These are phyloP conservation scores for Wickerhamomyces pijperi DNA, from an alignment of 805 yeast species.

Conservation along the genomic window DNA sequence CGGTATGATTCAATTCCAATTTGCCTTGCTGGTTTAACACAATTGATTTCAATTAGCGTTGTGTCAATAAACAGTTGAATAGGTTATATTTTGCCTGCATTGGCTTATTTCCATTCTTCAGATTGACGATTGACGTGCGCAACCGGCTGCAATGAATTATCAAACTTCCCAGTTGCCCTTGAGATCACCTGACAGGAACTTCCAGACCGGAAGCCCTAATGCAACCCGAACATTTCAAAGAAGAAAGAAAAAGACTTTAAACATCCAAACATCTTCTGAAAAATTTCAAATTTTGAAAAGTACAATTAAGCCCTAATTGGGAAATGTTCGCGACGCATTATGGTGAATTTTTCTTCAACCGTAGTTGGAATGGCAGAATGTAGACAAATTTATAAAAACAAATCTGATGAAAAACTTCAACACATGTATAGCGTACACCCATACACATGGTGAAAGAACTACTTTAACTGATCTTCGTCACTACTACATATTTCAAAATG, in stretches of 20 bases:
- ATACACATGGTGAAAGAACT: neutral
- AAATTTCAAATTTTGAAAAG: no score
- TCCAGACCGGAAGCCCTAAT: neutral
- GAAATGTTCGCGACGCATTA: neutral
- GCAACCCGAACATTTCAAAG: neutral
- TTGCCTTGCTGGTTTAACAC: no score
- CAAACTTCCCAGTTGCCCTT: neutral
- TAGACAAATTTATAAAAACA: neutral
- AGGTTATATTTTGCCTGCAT: no score
- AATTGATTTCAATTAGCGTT: no score
- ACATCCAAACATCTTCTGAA: neutral
- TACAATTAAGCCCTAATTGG: neutral
- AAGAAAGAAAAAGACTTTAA: no score
- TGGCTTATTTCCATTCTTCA: no score
- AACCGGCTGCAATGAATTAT: no score
- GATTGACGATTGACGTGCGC: no score
- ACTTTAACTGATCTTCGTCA: neutral
- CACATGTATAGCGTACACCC: no score
- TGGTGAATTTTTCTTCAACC: no score
- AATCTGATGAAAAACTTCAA: constrained; percentile 1
- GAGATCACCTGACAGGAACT: neutral
- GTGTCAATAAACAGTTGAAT: no score
- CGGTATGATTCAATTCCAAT: no score
- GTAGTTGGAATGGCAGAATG: neutral
- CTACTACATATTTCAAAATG: constrained; percentile 37